A percentile compares a stretch with the other conserved stretches of the same genome.
Conservation (phyloP, 148 eudicot species). For the Rhododendron henanense region DNA sequence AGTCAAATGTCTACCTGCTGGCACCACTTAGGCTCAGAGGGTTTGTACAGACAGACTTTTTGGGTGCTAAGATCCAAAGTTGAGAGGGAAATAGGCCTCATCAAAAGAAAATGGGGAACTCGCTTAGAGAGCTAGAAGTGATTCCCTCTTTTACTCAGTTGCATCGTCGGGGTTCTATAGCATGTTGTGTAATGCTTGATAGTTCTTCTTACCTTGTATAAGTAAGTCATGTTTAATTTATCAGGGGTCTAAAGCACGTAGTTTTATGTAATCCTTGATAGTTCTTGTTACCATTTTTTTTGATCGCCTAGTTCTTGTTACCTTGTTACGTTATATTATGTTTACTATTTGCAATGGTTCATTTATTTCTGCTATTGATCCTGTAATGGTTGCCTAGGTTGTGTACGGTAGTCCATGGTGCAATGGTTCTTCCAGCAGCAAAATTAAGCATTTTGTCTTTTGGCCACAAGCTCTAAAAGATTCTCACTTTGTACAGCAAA, state of each 20-base stretch:
- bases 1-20: neutral
- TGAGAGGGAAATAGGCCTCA: neutral
- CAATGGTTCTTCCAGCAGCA: neutral
- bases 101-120: neutral
- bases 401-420: neutral
- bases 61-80: neutral
- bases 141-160: conserved; percentile 8
- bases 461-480: neutral
- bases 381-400: neutral
- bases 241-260: conserved; percentile 29
- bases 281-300: conserved; percentile 6
- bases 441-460: neutral
- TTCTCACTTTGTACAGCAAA: neutral
- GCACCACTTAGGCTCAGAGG: neutral
- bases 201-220: neutral
- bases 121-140: neutral
- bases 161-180: neutral
- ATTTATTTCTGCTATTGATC: neutral
- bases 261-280: conserved; percentile 27
- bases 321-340: conserved; percentile 12
- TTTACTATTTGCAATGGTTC: neutral
- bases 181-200: conserved; percentile 1
- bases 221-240: neutral
- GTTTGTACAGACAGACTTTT: neutral
- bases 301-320: conserved; percentile 8